Conservation (phyloP, 1,284 basidiomycete genomes). For the Leccinum griseonigrum region DNA sequence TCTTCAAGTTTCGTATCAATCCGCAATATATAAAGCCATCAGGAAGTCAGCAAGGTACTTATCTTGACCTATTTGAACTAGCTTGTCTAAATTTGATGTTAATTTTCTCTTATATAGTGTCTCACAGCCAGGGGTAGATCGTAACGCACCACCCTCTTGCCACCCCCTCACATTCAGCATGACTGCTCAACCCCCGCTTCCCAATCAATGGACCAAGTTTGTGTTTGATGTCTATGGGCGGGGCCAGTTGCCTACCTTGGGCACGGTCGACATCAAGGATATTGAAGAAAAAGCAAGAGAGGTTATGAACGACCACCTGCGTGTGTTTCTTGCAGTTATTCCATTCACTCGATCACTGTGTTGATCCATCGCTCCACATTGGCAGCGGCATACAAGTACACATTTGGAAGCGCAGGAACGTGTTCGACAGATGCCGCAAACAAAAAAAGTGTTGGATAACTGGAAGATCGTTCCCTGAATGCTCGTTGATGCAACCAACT, state of each 20-base stretch:
- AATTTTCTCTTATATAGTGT: background rate
- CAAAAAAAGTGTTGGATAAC: constrained; percentile 38
- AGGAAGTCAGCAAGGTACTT: too few relatives aligned
- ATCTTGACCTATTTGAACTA: too few relatives aligned
- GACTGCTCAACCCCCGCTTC: constrained; percentile 18
- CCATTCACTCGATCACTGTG: background rate
- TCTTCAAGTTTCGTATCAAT: background rate
- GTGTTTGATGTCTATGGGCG: constrained; percentile 36
- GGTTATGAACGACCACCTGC: constrained; percentile 43
- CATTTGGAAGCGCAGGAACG: constrained; percentile 48
- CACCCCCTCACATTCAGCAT: constrained; percentile 10
- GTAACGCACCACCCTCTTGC: background rate
- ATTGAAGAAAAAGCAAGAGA: constrained; percentile 51
- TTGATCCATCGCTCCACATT: background rate
- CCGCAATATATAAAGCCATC: background rate
- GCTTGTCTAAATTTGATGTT: background rate
- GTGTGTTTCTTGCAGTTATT: constrained; percentile 27
- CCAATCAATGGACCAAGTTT: constrained; percentile 29
- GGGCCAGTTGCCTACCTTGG: constrained; percentile 42
- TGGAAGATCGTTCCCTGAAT: constrained; percentile 58
- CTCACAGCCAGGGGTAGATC: too few relatives aligned
- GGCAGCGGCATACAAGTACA: constrained; percentile 47
- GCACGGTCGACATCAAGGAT: constrained; percentile 49
- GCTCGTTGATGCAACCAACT: constrained; percentile 50
- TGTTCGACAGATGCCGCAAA: constrained; percentile 43